A percentile compares a stretch with the other conserved stretches of the same genome.
Evolutionary conservation across 2,329 filamentous ascomycete species (phyloP).

Genomic region (Ambrosiella cleistominuta): DNA sequence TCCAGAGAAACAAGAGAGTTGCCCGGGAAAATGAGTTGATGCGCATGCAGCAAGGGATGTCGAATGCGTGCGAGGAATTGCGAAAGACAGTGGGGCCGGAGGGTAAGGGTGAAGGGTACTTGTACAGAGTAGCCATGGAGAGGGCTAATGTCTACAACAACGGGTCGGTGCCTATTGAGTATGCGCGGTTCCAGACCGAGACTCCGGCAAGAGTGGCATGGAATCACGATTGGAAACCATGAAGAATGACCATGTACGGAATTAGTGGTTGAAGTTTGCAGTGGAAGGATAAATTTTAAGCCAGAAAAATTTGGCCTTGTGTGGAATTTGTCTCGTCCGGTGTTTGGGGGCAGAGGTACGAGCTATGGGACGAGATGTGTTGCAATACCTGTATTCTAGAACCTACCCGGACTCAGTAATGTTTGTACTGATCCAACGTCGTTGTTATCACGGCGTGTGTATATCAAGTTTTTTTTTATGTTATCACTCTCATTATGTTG

Average conservation of each 20-base stretch:
- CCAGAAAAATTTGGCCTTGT: background rate
- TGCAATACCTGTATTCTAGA: slow-evolving; percentile 4
- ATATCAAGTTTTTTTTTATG: background rate
- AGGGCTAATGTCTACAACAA: slow-evolving; percentile 69
- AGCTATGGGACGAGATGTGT: background rate
- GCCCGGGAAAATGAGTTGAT: slow-evolving; percentile 53
- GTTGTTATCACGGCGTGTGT: background rate
- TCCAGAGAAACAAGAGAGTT: slow-evolving; percentile 50
- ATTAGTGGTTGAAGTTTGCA: background rate
- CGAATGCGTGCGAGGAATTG: slow-evolving; percentile 69
- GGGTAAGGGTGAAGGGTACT: slow-evolving; percentile 42
- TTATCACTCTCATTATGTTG: background rate
- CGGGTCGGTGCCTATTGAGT: slow-evolving; percentile 74
- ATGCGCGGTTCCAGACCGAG: slow-evolving; percentile 70
- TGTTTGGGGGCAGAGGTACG: background rate
- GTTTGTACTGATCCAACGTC: background rate
- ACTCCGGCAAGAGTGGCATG: slow-evolving; percentile 63
- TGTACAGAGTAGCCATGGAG: slow-evolving; percentile 79
- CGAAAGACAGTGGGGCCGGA: slow-evolving; percentile 40
- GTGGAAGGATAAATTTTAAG: background rate
- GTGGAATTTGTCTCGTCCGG: background rate
- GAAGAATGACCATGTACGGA: background rate
- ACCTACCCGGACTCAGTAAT: background rate
- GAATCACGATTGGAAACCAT: slow-evolving; percentile 80
- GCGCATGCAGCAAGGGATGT: slow-evolving; percentile 68